Base-by-base conservation (phyloP, 768 basidiomycete genomes). In the Cytidiella melzeri region DNA sequence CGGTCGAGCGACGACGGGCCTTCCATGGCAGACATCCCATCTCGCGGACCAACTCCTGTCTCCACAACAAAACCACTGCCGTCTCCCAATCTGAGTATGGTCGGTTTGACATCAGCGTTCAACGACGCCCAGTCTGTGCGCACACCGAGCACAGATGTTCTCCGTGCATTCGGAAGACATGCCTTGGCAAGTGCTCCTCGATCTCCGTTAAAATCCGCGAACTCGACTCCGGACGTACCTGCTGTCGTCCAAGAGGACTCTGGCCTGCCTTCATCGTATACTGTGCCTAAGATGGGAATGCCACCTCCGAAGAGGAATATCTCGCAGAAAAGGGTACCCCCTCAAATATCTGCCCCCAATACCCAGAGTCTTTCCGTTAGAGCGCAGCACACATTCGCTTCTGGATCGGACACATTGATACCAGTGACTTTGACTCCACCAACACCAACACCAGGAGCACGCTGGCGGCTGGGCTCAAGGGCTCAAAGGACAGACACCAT, bases 331-430 rank as follows among this genome's bases (percentile, higher is more conserved):
- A 45, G 51, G 21, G 48, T 58, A 24, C 57, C 58, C 6, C 57
- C 61, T 9, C 52, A 55, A 19, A 60, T 60, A 24, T 62, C 59
- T n/a, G 57, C 61, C n/a, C 61, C 61, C 12, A 62, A 62, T 23
- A 58, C 60, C 15, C 50, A 45, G 18, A 41, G 53, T 12, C 53
- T 62, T 11, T 19, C 39, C 34, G 51, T 51, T 1, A 38, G 48
- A 18, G 58, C 60, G 36, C 61, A 60, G 15, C 30, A 34, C 15
- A 15, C 30, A 34, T 7, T 7, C 15, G 15, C 30, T 15, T 34
- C 30, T 15, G 9, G 15, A 15, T 34, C 15, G 30, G 30, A 34
- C 30, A 34, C 9, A 28, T 58, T 58, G 13, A 47, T 58, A 2
- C 58, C 61, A 3, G 53, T 60, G 15, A 57, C 55, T 4, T 54